Evolutionary conservation across 352 stramenopile genomes (phyloP).

Genomic region (Pythium coloratum): DNA sequence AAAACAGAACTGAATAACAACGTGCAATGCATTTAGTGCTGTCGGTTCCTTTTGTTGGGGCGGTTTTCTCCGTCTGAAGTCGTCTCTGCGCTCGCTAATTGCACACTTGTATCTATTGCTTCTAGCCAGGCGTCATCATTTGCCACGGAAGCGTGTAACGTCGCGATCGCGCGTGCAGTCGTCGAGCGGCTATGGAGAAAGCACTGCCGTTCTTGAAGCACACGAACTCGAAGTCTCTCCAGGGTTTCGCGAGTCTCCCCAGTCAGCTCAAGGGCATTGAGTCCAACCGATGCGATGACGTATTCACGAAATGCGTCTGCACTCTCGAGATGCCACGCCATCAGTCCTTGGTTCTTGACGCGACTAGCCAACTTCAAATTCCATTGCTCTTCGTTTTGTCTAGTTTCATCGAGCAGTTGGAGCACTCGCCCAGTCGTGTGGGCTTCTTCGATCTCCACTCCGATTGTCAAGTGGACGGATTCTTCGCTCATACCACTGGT

Average conservation of each 20-base stretch:
- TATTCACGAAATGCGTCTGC: not conserved
- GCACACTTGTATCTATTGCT: not conserved
- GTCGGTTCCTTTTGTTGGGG: not conserved
- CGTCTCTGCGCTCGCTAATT: not conserved
- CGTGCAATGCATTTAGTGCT: not conserved
- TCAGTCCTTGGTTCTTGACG: conserved; percentile 21
- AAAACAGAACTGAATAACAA: not conserved
- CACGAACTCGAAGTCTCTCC: not conserved
- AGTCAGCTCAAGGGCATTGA: not conserved
- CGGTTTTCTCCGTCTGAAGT: not conserved
- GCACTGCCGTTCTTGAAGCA: not conserved
- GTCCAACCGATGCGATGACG: not conserved
- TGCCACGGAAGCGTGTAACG: not conserved
- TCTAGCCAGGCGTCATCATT: not conserved
- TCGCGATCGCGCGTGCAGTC: conserved; percentile 1
- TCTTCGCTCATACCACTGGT: conserved; percentile 26
- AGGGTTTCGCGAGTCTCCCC: not conserved
- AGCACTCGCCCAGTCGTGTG: conserved; percentile 21
- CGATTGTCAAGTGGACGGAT: conserved; percentile 40
- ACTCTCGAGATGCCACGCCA: conserved; percentile 32
- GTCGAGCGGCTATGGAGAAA: conserved; percentile 3
- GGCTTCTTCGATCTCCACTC: conserved; percentile 32
- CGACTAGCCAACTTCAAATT: not conserved
- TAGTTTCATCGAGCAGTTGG: not conserved
- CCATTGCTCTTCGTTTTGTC: not conserved